phyloP scores from a whole-genome alignment of 1,284 basidiomycete genomes.

The Rhodotorula sp. region DNA sequence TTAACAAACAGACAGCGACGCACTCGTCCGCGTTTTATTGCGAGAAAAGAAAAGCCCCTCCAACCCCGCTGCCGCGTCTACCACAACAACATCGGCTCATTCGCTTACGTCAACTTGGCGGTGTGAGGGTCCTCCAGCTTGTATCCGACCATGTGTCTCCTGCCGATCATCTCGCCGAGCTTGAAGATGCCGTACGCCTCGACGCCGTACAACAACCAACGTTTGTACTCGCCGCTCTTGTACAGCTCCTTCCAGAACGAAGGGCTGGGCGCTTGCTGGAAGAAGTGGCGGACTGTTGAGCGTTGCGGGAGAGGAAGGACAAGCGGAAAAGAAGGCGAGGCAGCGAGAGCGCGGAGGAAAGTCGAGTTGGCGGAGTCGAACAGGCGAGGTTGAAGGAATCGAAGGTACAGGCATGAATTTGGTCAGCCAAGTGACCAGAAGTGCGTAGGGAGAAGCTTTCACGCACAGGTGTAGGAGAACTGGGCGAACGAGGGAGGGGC shows the following conservation, averaged over 20 bases:
- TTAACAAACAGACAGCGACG: not conserved
- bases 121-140: slow-evolving; percentile 48
- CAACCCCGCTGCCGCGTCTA: too few relatives aligned
- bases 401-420: not conserved
- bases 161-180: slow-evolving; percentile 86
- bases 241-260: slow-evolving; percentile 69
- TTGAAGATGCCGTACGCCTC: slow-evolving; percentile 88
- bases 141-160: slow-evolving; percentile 68
- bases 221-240: slow-evolving; percentile 72
- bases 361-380: too few relatives aligned
- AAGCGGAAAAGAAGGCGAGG: not conserved
- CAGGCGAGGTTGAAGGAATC: not conserved
- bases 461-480: slow-evolving; percentile 57
- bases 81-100: too few relatives aligned
- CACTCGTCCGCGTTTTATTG: not conserved
- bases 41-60: not conserved
- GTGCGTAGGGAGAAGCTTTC: too few relatives aligned
- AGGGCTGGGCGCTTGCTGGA: slow-evolving; percentile 62
- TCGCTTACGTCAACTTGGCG: not conserved
- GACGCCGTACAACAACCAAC: slow-evolving; percentile 72
- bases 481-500: slow-evolving; percentile 71
- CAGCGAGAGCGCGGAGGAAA: not conserved
- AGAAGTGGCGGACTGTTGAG: slow-evolving; percentile 64
- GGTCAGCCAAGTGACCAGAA: not conserved
- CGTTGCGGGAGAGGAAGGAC: not conserved